Evolutionary conservation across 75 land plant genomes (phyloP), one percentile per base, ranked within the genome.

Genomic region (Larix kaempferi): DNA sequence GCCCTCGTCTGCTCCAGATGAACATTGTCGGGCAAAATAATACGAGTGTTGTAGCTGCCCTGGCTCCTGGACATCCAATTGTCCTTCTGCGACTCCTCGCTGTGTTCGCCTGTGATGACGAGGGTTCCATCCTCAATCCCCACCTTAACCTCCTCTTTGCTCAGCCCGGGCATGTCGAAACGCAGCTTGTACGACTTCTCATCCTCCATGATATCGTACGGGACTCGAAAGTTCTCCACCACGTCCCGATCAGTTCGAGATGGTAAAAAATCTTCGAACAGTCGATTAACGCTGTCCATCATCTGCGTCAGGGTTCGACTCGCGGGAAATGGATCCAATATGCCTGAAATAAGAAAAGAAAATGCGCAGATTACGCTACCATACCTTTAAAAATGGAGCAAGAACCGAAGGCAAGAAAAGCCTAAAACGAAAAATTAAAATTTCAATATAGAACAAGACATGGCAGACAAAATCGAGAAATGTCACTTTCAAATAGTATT

Each of bases 81-180:
- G 2, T 58, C 27, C 57, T 79, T 86, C 26, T 75, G 73, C 25
- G 78, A 83, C 27, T 80, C 84, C 33, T 80, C 87, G 56, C 61
- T 85, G 78, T 82, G 89, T 83, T 91, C 94, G 52, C 89, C 94
- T 44, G 37, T 82, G 73, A 91, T 84, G 11, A 59, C 66, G 41
- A 91, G 75, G n/a, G 72, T 72, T 12, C 89, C 88, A 16, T 89
- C 88, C 23, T 85, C 87, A 0, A 89, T 71, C 0, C 77, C 78
- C 77, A 91, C 80, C 74, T 84, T 86, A 41, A 93, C 76, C 39
- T 93, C 95, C 0, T 90, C 89, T 80, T 91, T 93, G 78, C 66
- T 58, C 14, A 91, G 78, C 22, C 95, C 95, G 0, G 95, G 95
- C 77, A 93, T 83, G 44, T 91, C 86, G 39, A 83, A 69, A 8